These are phyloP conservation scores for Diaporthe sp. DNA, from an alignment of 2,329 filamentous ascomycete species.

Conservation along the genomic window DNA sequence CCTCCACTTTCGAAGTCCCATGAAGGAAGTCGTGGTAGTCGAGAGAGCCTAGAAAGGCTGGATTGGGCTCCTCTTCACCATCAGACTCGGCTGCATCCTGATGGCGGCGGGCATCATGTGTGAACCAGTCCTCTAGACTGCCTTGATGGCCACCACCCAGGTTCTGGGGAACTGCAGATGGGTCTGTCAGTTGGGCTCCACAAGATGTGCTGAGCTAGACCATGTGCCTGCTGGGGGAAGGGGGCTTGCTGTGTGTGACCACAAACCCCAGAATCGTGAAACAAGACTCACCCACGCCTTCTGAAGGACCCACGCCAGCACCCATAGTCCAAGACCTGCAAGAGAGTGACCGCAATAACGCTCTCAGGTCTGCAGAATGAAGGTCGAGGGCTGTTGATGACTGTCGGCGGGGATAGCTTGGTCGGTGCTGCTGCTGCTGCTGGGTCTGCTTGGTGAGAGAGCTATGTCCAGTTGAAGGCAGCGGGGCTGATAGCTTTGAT, in stretches of 20 bases:
- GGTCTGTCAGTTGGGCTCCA: background rate
- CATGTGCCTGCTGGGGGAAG: background rate
- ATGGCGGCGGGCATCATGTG: background rate
- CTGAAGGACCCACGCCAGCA: too few species aligned
- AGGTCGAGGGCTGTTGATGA: background rate
- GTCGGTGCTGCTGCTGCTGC: too few species aligned
- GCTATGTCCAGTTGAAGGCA: background rate
- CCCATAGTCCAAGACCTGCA: constrained; percentile 13
- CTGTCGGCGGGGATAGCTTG: background rate
- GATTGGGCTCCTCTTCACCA: background rate
- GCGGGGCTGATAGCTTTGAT: background rate
- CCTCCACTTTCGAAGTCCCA: background rate
- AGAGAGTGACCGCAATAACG: background rate
- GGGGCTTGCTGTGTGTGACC: background rate
- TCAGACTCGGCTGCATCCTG: background rate
- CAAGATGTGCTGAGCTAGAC: background rate
- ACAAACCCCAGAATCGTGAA: background rate
- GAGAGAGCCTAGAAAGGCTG: constrained; percentile 17
- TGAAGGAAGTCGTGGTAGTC: constrained; percentile 37
- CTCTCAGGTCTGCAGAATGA: background rate
- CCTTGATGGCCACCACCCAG: background rate
- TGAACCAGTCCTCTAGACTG: background rate
- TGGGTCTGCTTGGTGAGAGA: too few species aligned
- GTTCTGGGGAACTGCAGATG: background rate
- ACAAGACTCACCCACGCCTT: background rate